Evolutionary conservation across 2,329 filamentous ascomycete species (phyloP).

Genomic region (Botrytis galanthina): DNA sequence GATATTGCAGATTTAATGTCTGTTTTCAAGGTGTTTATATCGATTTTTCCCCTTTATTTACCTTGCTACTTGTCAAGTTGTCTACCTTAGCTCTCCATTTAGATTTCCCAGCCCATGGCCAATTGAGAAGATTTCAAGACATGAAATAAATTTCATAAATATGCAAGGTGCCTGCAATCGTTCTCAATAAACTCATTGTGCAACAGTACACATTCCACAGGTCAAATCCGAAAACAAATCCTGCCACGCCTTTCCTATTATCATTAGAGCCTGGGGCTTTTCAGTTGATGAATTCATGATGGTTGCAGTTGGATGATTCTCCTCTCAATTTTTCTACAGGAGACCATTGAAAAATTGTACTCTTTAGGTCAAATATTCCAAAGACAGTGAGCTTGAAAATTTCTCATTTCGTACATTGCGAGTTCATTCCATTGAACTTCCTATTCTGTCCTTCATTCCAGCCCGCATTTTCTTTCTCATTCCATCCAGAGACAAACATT

Average conservation of each 20-base stretch:
- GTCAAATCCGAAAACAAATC: neutral
- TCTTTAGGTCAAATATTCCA: neutral
- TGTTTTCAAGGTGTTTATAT: neutral
- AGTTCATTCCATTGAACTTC: conserved; percentile 6
- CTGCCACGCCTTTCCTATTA: neutral
- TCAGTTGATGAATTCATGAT: neutral
- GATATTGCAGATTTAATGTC: neutral
- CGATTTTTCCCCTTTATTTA: neutral
- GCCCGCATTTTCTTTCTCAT: conserved; percentile 13
- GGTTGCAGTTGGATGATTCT: neutral
- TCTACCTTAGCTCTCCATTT: neutral
- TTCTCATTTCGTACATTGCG: neutral
- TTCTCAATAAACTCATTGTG: neutral
- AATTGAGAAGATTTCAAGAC: neutral
- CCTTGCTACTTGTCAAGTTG: neutral
- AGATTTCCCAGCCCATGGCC: neutral
- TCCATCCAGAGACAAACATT: conserved; percentile 12
- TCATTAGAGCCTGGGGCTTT: neutral
- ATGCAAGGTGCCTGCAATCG: neutral
- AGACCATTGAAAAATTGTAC: neutral
- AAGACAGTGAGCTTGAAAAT: neutral
- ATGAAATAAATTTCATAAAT: neutral
- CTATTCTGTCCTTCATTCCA: conserved; percentile 13
- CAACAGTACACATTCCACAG: neutral
- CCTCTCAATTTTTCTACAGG: neutral